Conservation (phyloP, 1,139 yeast genomes). For the Kurtzmaniella quercitrusa region DNA sequence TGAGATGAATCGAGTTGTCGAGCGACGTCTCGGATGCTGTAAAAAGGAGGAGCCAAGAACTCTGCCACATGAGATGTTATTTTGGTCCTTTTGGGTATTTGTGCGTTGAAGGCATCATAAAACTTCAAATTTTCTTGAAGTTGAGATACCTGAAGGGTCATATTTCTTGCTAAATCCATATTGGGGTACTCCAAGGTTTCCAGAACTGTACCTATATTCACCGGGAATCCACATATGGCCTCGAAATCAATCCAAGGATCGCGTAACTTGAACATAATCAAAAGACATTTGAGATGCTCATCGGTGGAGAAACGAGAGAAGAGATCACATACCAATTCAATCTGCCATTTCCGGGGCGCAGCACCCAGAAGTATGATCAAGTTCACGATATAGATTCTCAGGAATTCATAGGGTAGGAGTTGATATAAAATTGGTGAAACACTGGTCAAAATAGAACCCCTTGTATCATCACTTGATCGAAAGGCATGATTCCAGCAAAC, state of each 20-base stretch:
- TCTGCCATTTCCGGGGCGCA: constrained; percentile 24
- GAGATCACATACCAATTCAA: constrained; percentile 29
- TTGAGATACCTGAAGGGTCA: constrained; percentile 8
- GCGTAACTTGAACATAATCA: constrained; percentile 21
- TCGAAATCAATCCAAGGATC: constrained; percentile 21
- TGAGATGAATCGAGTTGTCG: not conserved
- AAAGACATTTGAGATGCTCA: constrained; percentile 21
- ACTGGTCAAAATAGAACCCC: constrained; percentile 11
- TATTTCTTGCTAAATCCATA: constrained; percentile 10
- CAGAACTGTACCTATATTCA: constrained; percentile 10
- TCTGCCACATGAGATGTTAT: not conserved
- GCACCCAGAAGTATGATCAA: constrained; percentile 19
- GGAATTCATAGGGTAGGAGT: constrained; percentile 30
- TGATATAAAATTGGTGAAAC: constrained; percentile 27
- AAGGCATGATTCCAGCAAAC: constrained; percentile 25
- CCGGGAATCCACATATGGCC: constrained; percentile 7
- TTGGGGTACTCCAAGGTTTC: constrained; percentile 15
- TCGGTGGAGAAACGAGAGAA: constrained; percentile 33
- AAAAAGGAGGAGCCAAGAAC: constrained; percentile 3
- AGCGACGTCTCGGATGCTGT: constrained; percentile 7
- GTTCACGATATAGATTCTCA: constrained; percentile 27
- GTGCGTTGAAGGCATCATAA: constrained; percentile 13
- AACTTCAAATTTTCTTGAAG: constrained; percentile 10
- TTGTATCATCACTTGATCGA: constrained; percentile 15
- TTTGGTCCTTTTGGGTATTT: not conserved